These are phyloP conservation scores for Penicillium sp. DNA, from an alignment of 2,329 filamentous ascomycete genomes.

Conservation along the genomic window DNA sequence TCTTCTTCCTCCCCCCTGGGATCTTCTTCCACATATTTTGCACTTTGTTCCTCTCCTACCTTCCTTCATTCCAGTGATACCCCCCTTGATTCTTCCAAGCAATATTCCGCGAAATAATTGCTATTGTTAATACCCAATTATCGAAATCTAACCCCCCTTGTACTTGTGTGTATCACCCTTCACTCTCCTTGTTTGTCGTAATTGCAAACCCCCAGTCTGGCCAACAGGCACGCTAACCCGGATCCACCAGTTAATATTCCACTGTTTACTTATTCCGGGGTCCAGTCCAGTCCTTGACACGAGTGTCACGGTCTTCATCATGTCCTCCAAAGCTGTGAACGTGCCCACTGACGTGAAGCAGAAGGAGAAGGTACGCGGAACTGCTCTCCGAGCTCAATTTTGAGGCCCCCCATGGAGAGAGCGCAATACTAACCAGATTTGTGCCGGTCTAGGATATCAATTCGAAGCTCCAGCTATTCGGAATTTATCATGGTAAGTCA, in stretches of 20 bases:
- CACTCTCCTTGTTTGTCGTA: slow-evolving; percentile 22
- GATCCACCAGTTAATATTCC: slow-evolving; percentile 22
- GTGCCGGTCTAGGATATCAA: slow-evolving; percentile 70
- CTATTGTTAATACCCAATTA: slow-evolving; percentile 25
- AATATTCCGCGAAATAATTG: slow-evolving; percentile 20
- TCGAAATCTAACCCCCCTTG: background rate
- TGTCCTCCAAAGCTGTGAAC: slow-evolving; percentile 63
- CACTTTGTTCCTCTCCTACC: slow-evolving; percentile 8
- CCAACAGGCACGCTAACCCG: slow-evolving; percentile 13
- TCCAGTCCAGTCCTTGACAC: slow-evolving; percentile 11
- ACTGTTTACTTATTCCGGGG: slow-evolving; percentile 7
- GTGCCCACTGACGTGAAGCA: slow-evolving; percentile 73
- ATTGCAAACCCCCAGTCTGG: slow-evolving; percentile 19
- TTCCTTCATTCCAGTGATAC: slow-evolving; percentile 37
- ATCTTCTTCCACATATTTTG: slow-evolving; percentile 19
- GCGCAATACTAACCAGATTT: background rate
- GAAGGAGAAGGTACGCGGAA: slow-evolving; percentile 69
- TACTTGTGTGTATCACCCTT: background rate
- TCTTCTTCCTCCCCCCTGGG: slow-evolving; percentile 3
- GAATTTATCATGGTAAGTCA: slow-evolving; percentile 71
- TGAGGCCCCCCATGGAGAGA: background rate
- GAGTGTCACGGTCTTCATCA: slow-evolving; percentile 30
- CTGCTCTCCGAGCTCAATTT: background rate
- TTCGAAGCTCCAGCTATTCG: slow-evolving; percentile 92
- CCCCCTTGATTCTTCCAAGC: slow-evolving; percentile 19